Evolutionary conservation across 2,329 filamentous ascomycete genomes (phyloP).

Genomic region (Alternaria angustiovoidea): DNA sequence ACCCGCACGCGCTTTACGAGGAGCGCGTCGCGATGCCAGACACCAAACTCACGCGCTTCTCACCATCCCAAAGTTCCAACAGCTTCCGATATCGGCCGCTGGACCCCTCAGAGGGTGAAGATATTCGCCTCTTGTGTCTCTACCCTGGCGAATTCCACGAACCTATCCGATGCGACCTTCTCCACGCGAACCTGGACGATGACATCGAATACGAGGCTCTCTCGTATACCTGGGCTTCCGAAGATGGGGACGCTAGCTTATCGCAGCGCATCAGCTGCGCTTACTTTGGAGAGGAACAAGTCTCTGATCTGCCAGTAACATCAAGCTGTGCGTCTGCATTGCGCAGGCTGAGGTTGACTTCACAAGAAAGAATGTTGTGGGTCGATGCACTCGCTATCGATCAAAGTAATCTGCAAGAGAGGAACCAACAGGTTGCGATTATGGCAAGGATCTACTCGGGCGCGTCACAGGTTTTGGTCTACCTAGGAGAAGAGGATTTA

Average conservation of each 20-base stretch:
- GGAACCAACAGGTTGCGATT: conserved; percentile 25
- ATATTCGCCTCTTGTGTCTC: conserved; percentile 16
- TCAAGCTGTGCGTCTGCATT: conserved; percentile 22
- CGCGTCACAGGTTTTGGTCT: conserved; percentile 19
- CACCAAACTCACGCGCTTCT: neutral
- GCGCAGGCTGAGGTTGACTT: conserved; percentile 13
- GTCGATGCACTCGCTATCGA: conserved; percentile 31
- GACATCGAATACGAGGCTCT: conserved; percentile 30
- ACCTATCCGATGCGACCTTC: conserved; percentile 16
- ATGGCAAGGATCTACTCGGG: conserved; percentile 27
- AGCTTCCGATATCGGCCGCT: conserved; percentile 14
- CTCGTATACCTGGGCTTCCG: conserved; percentile 32
- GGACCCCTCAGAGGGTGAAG: conserved; percentile 11
- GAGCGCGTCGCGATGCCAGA: conserved; percentile 15
- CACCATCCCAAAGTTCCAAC: conserved; percentile 1
- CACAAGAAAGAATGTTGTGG: conserved; percentile 18
- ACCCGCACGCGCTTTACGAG: conserved; percentile 14
- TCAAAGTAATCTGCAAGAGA: conserved; percentile 22
- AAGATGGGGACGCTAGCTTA: conserved; percentile 21
- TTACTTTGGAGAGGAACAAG: conserved; percentile 13
- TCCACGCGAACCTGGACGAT: conserved; percentile 14
- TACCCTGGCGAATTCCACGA: conserved; percentile 15
- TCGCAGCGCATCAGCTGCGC: conserved; percentile 16
- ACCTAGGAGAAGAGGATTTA: conserved; percentile 20
- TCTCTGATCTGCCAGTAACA: conserved; percentile 11